Percentiles rank a stretch among this genome's conserved stretches.
phyloP scores from a whole-genome alignment of 2,329 filamentous ascomycete species.

The Coniochaeta hoffmannii region DNA sequence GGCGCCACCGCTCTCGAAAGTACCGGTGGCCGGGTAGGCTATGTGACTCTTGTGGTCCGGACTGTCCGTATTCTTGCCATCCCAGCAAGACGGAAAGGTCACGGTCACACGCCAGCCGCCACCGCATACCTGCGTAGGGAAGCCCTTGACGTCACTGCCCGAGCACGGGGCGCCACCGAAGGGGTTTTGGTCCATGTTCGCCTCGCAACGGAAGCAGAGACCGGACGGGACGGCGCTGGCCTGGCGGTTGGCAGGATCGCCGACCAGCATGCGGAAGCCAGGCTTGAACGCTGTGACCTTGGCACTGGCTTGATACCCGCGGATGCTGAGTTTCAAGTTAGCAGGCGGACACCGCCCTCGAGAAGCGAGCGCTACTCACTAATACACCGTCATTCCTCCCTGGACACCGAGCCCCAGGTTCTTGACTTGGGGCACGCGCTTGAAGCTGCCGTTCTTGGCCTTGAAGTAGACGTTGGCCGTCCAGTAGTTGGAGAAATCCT shows the following conservation, averaged over 20 bases:
- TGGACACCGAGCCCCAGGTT: slow-evolving; percentile 25
- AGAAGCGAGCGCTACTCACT: slow-evolving; percentile 8
- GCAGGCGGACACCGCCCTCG: neutral
- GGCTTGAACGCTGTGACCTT: slow-evolving; percentile 31
- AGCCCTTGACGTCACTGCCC: slow-evolving; percentile 26
- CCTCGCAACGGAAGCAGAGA: slow-evolving; percentile 18
- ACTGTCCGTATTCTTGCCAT: slow-evolving; percentile 1
- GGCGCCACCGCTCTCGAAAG: slow-evolving; percentile 14
- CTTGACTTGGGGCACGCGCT: slow-evolving; percentile 25
- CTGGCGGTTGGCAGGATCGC: slow-evolving; percentile 12
- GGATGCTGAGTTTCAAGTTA: slow-evolving; percentile 13
- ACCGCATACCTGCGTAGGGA: slow-evolving; percentile 27
- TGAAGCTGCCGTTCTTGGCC: slow-evolving; percentile 20
- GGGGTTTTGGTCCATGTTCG: slow-evolving; percentile 15
- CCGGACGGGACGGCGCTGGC: slow-evolving; percentile 11
- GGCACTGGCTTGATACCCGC: slow-evolving; percentile 21
- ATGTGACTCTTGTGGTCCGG: slow-evolving; percentile 6
- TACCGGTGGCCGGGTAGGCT: slow-evolving; percentile 11
- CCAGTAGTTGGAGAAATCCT: slow-evolving; percentile 28
- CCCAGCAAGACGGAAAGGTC: slow-evolving; percentile 30
- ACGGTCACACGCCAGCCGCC: slow-evolving; percentile 34
- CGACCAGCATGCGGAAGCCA: slow-evolving; percentile 27
- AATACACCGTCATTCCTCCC: slow-evolving; percentile 29
- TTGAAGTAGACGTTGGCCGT: slow-evolving; percentile 21
- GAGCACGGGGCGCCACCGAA: slow-evolving; percentile 19